phyloP scores from a whole-genome alignment of 2,329 filamentous ascomycete species.

The Fusarium luffae region DNA sequence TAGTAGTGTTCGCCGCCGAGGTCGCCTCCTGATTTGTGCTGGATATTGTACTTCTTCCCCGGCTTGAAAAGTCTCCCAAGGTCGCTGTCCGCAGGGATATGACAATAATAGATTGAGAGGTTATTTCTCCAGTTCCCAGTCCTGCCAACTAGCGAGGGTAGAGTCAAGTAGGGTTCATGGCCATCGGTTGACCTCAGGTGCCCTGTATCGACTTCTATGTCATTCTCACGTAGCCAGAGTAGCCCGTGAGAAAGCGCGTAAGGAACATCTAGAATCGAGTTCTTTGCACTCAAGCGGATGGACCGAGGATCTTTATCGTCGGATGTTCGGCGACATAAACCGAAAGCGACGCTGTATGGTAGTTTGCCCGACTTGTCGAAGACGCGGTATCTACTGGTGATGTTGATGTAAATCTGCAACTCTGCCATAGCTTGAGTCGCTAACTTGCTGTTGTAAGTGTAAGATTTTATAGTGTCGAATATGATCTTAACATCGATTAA shows the following conservation, averaged over 20 bases:
- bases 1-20: not conserved
- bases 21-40: not conserved
- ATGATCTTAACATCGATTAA: not conserved
- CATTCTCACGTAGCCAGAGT: not conserved
- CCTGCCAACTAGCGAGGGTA: not conserved
- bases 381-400: not conserved
- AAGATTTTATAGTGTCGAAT: not conserved
- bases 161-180: not conserved
- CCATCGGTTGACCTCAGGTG: not conserved
- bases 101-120: not conserved
- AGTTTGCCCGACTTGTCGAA: not conserved
- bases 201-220: not conserved
- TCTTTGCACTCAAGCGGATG: not conserved
- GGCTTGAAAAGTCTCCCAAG: not conserved
- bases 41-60: not conserved
- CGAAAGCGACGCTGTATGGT: not conserved
- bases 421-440: not conserved
- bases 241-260: not conserved
- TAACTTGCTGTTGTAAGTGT: fast-evolving
- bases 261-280: not conserved
- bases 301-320: not conserved
- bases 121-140: not conserved
- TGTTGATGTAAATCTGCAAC: not conserved
- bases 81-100: not conserved
- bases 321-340: not conserved